Conservation (phyloP, 2,329 filamentous ascomycete genomes). For the Pseudogymnoascus sp. region DNA sequence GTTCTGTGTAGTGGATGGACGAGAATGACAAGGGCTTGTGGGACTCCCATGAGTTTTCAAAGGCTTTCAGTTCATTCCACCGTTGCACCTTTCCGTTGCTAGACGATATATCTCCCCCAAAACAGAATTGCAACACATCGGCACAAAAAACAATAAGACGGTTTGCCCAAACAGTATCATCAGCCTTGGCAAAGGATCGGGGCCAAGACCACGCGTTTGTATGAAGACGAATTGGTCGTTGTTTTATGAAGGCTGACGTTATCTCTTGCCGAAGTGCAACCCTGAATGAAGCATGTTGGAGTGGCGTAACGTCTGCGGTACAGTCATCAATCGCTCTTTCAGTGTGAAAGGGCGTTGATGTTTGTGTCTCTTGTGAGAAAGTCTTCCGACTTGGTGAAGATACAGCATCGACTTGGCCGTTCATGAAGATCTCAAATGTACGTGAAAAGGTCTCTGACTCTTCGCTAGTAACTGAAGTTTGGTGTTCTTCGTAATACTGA, state of each 20-base stretch:
- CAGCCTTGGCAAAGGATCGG: not conserved
- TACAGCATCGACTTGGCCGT: not conserved
- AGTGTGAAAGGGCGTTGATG: not conserved
- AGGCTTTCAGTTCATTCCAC: not conserved
- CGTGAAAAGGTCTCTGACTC: not conserved
- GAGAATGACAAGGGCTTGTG: not conserved
- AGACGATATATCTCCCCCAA: not conserved
- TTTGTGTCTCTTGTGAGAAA: slow-evolving; percentile 9
- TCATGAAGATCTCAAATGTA: slow-evolving; percentile 8
- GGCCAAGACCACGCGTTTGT: not conserved
- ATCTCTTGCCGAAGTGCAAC: slow-evolving; percentile 1
- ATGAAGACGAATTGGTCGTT: slow-evolving; percentile 4
- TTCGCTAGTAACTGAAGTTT: slow-evolving; percentile 2
- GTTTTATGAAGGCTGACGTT: not conserved
- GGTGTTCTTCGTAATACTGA: slow-evolving; percentile 5
- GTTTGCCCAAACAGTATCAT: slow-evolving; percentile 1
- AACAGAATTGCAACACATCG: not conserved
- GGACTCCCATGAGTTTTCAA: not conserved
- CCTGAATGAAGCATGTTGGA: slow-evolving; percentile 10
- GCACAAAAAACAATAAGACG: not conserved
- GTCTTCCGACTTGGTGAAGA: not conserved
- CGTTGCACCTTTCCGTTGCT: not conserved
- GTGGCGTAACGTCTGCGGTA: not conserved
- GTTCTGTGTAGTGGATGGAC: not conserved
- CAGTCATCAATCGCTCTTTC: not conserved